Percentiles rank a stretch among this genome's conserved stretches.
phyloP scores from a whole-genome alignment of 2,329 filamentous ascomycete species.

The Cercospora sp. region DNA sequence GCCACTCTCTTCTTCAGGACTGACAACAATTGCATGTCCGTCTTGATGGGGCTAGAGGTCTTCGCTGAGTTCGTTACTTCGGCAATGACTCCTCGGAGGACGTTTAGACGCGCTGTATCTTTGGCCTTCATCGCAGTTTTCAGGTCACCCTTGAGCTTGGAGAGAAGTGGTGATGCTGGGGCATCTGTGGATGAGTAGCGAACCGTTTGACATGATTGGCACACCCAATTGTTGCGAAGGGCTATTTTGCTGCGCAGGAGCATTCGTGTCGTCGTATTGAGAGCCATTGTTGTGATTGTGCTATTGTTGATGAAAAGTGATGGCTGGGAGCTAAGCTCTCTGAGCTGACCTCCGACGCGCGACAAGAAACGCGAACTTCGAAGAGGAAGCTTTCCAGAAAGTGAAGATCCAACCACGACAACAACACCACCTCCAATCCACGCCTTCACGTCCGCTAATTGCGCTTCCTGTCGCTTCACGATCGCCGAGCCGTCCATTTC shows the following conservation, averaged over 20 bases:
- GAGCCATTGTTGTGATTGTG: conserved; percentile 23
- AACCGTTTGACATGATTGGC: conserved; percentile 29
- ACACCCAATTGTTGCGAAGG: conserved; percentile 24
- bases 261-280: conserved; percentile 19
- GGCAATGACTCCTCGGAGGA: conserved; percentile 67
- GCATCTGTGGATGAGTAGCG: conserved; percentile 30
- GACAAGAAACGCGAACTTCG: neutral
- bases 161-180: conserved; percentile 43
- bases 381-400: neutral
- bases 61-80: conserved; percentile 75
- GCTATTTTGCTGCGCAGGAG: conserved; percentile 21
- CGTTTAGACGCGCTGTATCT: conserved; percentile 61
- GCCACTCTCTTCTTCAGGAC: conserved; percentile 66
- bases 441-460: neutral
- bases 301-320: conserved; percentile 2
- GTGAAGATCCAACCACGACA: neutral
- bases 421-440: neutral
- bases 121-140: conserved; percentile 52
- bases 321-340: neutral
- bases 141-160: conserved; percentile 48
- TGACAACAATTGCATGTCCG: conserved; percentile 67
- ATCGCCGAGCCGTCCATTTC: neutral
- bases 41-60: conserved; percentile 66
- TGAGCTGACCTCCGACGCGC: neutral
- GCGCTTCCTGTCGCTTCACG: neutral